Base-by-base conservation (phyloP, 805 yeast species). In the Crinitomyces ghanaensis region DNA sequence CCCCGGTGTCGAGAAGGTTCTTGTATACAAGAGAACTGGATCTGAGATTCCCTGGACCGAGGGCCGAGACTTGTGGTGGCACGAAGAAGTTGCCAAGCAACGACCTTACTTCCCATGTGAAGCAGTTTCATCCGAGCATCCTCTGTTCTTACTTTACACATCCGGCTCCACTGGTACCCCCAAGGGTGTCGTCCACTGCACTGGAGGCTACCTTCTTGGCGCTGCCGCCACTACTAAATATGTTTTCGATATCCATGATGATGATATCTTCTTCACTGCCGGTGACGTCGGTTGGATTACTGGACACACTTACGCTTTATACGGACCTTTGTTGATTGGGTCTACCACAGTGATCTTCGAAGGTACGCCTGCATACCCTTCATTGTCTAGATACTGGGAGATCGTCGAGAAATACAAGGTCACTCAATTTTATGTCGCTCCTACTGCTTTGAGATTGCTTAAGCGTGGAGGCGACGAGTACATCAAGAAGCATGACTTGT, bases 221-320 rank as follows among this genome's bases (percentile, higher is more conserved):
- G 95, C 97, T 19, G 73, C 83, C 37, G 63, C 86, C 56, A 82
- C 96, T 33, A 81, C 95, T 27, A 80, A 77, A 62, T 91, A 85
- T 61, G 85, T 85, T 31, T 88, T 91, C 58, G 97, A 91, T 57
- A 74, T 91, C 31, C 94, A 84, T 53, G 74, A 74, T 38, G 79
- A 77, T 41, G 97, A 88, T 59, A 69, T 79, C 28, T 60, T 88
- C 41, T 88, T 88, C 66, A 86, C 97, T 27, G 96, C 97, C 23
- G 97, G 97, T 53, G 97, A 91, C 57, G 83, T 91, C 37, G 97
- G 98, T 53, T 88, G 98, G 97, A 91, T 91, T 56, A 91, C 97
- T 11, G 97, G 97, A 47, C 97, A 91, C 60, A 81, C 95, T 9
- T 88, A 88, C 55, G 93, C 84, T 26, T 71, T 88, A 29, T 91